Evolutionary conservation across 495 filamentous ascomycete species (phyloP), one percentile per base, ranked within the genome.

Genomic region (Hypomontagnella submonticulosa): DNA sequence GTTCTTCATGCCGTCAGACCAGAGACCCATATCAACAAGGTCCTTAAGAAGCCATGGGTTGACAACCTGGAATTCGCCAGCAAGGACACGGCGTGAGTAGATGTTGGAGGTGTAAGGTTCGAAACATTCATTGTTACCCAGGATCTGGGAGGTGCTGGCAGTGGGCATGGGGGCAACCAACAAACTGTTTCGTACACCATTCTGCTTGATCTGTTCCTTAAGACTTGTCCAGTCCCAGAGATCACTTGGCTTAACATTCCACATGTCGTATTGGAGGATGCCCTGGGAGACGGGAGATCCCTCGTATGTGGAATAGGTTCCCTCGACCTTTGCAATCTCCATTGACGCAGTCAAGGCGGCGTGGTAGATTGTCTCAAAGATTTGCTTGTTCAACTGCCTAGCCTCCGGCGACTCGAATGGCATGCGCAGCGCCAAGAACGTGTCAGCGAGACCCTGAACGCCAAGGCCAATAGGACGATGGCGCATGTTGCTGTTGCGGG

Each of bases 1-100:
- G 83, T 99, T 99, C 86, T 99, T 99, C 95, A 99, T 99, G 84
- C 92, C 93, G 79, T 99, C 95, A 34, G 93, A 97, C 95, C 95
- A 99, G 30, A 99, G 85, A 63, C 95, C 95, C 82, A 97, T 90
- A 70, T 99, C 95, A 58, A 99, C 95, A 12, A 99, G 87, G 71
- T 99, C 95, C 84, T 97, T 97, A 54, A 99, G 87, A 47, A 99
- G 81, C 96, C 96, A 98, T 23, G 95, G 95, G 84, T 99, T 99
- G 78, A 99, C 95, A 49, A 99, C 92, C 80, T 99, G 95, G 88
- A 99, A 99, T 76, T 99, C 95, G 73, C 95, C 95, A 59, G 95
- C 95, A 61, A 99, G 83, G 40, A 99, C 95, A 85, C 95, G 95
- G 60, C 95, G 95, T 41, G 92, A 96, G 84, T 99, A 99, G 78